Percentiles rank a stretch among this genome's conserved stretches.
These are phyloP conservation scores for Eutrema salsugineum DNA, from an alignment of 441 rosid species.

Conservation along the genomic window DNA sequence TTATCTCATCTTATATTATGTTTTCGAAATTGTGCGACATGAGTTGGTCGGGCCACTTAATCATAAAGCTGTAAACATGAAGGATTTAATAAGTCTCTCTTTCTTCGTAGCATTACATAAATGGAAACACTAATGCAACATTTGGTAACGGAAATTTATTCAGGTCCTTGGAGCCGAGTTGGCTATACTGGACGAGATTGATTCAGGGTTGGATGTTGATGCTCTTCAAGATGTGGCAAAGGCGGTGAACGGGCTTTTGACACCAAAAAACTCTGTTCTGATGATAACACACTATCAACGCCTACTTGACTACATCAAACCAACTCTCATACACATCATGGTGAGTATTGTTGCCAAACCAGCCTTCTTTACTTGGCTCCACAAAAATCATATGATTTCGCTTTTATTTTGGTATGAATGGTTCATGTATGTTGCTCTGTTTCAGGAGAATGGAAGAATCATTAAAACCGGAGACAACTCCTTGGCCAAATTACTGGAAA, in stretches of 20 bases:
- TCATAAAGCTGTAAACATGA: not conserved
- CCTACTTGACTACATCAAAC: constrained; percentile 76
- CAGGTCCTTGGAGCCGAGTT: constrained; percentile 94
- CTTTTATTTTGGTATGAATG: not conserved
- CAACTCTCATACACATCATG: constrained; percentile 82
- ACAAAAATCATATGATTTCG: not conserved
- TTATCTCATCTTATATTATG: no score
- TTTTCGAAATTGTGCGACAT: no score
- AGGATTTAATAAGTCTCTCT: not conserved
- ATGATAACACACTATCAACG: constrained; percentile 94
- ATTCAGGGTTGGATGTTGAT: constrained; percentile 97
- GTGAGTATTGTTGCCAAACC: constrained; percentile 41
- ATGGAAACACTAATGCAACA: not conserved
- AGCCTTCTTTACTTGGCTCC: not conserved
- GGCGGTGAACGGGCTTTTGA: constrained; percentile 85
- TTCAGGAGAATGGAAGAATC: constrained; percentile 83
- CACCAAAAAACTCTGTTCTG: constrained; percentile 76
- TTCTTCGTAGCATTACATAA: not conserved
- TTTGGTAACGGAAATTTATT: not conserved
- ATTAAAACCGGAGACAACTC: constrained; percentile 80
- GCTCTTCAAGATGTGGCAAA: constrained; percentile 91
- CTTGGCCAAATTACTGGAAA: constrained; percentile 69
- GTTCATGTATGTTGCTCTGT: constrained; percentile 8
- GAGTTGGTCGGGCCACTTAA: not conserved
- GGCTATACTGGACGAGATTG: constrained; percentile 94